Evolutionary conservation across 2,329 filamentous ascomycete genomes (phyloP), one percentile per base, ranked within the genome.

Genomic region (Exophiala xenobiotica): DNA sequence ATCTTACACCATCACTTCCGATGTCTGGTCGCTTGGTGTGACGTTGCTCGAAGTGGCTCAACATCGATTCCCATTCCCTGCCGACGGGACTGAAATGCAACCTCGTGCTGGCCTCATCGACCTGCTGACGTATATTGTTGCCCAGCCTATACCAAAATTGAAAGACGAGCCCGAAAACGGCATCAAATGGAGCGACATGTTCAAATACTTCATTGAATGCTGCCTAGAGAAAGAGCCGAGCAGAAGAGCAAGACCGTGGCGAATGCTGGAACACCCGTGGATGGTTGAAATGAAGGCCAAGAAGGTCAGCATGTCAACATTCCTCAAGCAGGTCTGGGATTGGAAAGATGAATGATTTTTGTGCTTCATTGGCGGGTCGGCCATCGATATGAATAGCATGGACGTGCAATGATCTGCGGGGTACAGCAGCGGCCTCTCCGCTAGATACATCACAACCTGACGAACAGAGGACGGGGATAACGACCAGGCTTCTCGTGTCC

Each of bases 161-260:
- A 97, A 96, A 71, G 93, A 99, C 62, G 93, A 99, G 71, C 88
- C 89, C 0, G 84, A 90, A 24, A 88, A 87, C 61, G 85, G 86
- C 53, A 95, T 99, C 61, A 86, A 86, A 67, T 99, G 93, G 93
- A 95, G 88, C 62, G 88, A 95, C 63, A 95, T 88, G 66, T 97
- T 99, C 74, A 99, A 99, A 70, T 96, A 96, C 69, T 99, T 99
- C 64, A 96, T 99, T 64, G 91, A 96, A 74, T 96, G 91, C 82
- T 97, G 93, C 74, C 80, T 99, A 51, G 93, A 99, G 71, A 99
- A 99, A 73, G 90, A 96, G 63, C 85, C 89, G 16, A 80, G 79
- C 51, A 83, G 91, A 65, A 81, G 93, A 67, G 93, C 92, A 23
- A 95, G 88, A 53, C 93, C 93, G 9, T 99, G 93, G 93, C 88